phyloP scores from a whole-genome alignment of 202 grass and related monocot genomes.

The Sporobolus alterniflorus region DNA sequence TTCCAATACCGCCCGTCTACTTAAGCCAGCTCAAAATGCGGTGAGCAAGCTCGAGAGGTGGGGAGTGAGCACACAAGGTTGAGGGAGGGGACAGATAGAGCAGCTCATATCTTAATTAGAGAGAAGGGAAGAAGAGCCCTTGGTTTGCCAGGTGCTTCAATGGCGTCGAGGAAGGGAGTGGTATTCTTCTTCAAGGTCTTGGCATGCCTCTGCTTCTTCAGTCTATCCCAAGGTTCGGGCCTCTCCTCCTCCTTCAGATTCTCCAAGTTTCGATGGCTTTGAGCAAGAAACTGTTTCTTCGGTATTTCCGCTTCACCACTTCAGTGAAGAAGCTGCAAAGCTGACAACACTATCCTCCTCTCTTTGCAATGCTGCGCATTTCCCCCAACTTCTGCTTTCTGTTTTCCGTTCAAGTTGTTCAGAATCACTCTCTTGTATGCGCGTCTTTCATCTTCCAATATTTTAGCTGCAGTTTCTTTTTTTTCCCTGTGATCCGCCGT shows the following conservation, averaged over 20 bases:
- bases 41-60: constrained; percentile 18
- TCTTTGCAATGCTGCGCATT: constrained; percentile 16
- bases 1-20: constrained; percentile 30
- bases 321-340: neutral
- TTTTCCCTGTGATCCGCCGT: neutral
- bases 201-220: constrained; percentile 47
- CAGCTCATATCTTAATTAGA: neutral
- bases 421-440: neutral
- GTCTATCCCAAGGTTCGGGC: constrained; percentile 48
- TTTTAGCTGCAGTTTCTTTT: constrained; percentile 6
- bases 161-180: constrained; percentile 39
- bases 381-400: constrained; percentile 3
- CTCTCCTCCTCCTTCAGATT: neutral
- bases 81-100: constrained; percentile 13
- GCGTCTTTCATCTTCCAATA: neutral
- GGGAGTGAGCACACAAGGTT: constrained; percentile 19
- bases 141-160: neutral
- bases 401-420: neutral
- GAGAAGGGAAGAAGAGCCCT: neutral
- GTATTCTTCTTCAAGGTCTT: constrained; percentile 41
- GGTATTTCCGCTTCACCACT: neutral
- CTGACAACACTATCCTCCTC: neutral
- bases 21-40: constrained; percentile 31
- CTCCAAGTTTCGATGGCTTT: neutral
- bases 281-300: neutral